Conservation (phyloP, 495 filamentous ascomycete species). For the Hypoxylon lienhwacheense region DNA sequence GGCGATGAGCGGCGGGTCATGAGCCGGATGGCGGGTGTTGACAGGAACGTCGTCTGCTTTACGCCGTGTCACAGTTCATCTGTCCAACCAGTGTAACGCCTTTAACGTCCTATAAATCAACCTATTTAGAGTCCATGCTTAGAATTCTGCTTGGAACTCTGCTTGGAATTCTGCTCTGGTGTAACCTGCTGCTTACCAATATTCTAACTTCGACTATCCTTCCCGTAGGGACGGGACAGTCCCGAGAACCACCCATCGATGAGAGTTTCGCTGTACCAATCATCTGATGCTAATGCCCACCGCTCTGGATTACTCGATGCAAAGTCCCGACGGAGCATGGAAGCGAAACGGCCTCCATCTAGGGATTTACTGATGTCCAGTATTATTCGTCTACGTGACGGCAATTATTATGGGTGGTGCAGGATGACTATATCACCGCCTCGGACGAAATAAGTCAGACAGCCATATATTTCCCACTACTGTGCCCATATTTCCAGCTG, state of each 20-base stretch:
- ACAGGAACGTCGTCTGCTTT: conserved; percentile 6
- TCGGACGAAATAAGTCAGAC: no score
- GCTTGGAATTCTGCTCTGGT: conserved; percentile 1
- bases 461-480: no score
- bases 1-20: conserved; percentile 6
- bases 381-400: no score
- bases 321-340: neutral
- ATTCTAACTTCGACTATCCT: neutral
- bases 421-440: no score
- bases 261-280: neutral
- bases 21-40: conserved; percentile 22
- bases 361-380: no score
- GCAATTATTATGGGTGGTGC: no score
- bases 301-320: conserved; percentile 5
- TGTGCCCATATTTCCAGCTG: no score
- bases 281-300: neutral
- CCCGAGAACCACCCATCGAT: conserved; percentile 2
- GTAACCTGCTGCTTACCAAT: conserved; percentile 4
- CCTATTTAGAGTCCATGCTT: conserved; percentile 1
- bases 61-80: conserved; percentile 20
- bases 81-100: conserved; percentile 13
- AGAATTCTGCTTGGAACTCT: conserved; percentile 1
- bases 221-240: conserved; percentile 11
- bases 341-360: neutral
- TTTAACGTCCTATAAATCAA: neutral